Percentiles rank a stretch among this genome's conserved stretches.
Conservation (phyloP, 805 yeast species). For the Blastobotrys attinorum region DNA sequence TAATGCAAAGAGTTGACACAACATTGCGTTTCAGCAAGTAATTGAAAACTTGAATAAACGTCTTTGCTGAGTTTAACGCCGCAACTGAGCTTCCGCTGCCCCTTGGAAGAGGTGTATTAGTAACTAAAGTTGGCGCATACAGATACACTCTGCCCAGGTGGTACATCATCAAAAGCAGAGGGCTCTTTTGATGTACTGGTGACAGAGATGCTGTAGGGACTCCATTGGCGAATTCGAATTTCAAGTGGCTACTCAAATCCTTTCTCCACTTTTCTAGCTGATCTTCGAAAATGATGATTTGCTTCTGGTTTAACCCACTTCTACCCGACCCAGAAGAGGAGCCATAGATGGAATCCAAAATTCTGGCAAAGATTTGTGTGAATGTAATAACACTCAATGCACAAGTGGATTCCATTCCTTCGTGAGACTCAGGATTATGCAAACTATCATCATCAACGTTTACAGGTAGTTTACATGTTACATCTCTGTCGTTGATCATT, state of each 20-base stretch:
- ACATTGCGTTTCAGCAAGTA: constrained; percentile 21
- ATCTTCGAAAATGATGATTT: constrained; percentile 41
- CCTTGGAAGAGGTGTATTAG: constrained; percentile 10
- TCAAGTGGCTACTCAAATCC: constrained; percentile 53
- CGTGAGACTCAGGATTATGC: constrained; percentile 6
- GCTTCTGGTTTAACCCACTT: constrained; percentile 1
- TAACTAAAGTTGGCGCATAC: constrained; percentile 43
- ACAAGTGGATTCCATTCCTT: constrained; percentile 5
- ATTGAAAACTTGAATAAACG: constrained; percentile 22
- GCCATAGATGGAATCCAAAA: constrained; percentile 46
- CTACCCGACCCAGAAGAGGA: constrained; percentile 7
- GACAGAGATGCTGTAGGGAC: constrained; percentile 20
- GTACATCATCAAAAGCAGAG: constrained; percentile 47
- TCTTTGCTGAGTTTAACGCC: constrained; percentile 28
- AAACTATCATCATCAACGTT: constrained; percentile 22
- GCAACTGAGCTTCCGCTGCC: constrained; percentile 27
- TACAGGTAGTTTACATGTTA: constrained; percentile 75
- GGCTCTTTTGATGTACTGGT: constrained; percentile 26
- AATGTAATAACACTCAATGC: constrained; percentile 27
- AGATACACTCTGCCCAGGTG: constrained; percentile 56
- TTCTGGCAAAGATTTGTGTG: constrained; percentile 63
- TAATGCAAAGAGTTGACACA: constrained; percentile 24
- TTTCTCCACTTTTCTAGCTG: constrained; percentile 73
- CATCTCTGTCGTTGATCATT: constrained; percentile 67
- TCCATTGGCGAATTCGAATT: constrained; percentile 44